phyloP scores from a whole-genome alignment of 495 filamentous ascomycete genomes.

The Hypoxylon lenormandii region DNA sequence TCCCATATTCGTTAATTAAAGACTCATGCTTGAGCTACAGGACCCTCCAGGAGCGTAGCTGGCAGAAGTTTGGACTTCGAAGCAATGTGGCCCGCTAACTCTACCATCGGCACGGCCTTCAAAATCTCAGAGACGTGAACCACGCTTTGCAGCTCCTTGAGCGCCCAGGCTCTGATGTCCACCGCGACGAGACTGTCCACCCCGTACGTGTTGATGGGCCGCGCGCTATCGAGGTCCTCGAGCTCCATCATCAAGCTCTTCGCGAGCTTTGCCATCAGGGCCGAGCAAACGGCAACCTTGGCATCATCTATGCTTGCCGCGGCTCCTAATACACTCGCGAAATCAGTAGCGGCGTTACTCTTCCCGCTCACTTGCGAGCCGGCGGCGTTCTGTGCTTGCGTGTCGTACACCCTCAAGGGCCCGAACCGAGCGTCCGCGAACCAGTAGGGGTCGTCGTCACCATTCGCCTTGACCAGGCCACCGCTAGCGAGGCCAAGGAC shows the following conservation, averaged over 20 bases:
- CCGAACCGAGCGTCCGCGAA: conserved; percentile 60
- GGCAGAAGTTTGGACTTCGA: conserved; percentile 48
- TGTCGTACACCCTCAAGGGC: conserved; percentile 54
- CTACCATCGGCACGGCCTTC: conserved; percentile 53
- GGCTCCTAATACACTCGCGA: conserved; percentile 38
- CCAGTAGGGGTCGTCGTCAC: conserved; percentile 58
- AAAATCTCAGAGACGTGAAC: conserved; percentile 67
- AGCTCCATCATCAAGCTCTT: conserved; percentile 48
- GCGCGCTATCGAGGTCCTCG: conserved; percentile 47
- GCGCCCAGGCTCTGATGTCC: conserved; percentile 61
- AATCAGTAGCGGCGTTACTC: conserved; percentile 30
- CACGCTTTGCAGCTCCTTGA: conserved; percentile 58
- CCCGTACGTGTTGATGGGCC: conserved; percentile 51
- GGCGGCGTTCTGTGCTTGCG: conserved; percentile 34
- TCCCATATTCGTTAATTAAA: conserved; percentile 1
- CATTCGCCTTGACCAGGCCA: conserved; percentile 47
- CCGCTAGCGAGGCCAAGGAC: conserved; percentile 49
- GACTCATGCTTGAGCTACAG: background rate
- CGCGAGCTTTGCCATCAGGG: conserved; percentile 48
- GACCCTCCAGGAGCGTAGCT: conserved; percentile 9
- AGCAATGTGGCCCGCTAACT: conserved; percentile 46
- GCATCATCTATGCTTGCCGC: conserved; percentile 38
- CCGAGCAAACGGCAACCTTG: conserved; percentile 37
- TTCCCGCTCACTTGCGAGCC: conserved; percentile 24
- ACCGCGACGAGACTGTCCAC: conserved; percentile 66